Evolutionary conservation across 768 basidiomycete species (phyloP).

Genomic region (Calocera viscosa): DNA sequence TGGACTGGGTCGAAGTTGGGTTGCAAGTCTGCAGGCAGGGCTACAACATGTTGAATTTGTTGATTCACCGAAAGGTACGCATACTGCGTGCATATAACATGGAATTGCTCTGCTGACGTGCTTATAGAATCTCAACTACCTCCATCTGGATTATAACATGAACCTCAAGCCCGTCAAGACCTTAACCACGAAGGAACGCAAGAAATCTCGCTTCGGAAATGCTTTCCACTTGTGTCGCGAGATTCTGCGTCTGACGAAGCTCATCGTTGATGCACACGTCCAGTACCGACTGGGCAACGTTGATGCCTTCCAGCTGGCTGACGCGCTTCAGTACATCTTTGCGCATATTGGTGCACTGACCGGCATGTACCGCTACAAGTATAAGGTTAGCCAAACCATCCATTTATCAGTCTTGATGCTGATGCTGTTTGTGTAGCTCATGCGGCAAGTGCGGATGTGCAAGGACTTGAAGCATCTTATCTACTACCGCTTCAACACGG

Average conservation of each 20-base stretch:
- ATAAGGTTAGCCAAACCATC: constrained; percentile 51
- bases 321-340: constrained; percentile 96
- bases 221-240: constrained; percentile 97
- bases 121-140: constrained; percentile 70
- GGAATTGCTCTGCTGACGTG: not conserved
- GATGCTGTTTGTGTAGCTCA: constrained; percentile 42
- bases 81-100: not conserved
- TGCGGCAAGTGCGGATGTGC: constrained; percentile 99
- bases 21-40: constrained; percentile 97
- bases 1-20: constrained; percentile 99
- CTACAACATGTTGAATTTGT: constrained; percentile 97
- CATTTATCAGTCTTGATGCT: not conserved
- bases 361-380: constrained; percentile 99
- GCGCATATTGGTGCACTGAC: constrained; percentile 94
- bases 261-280: constrained; percentile 97
- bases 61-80: constrained; percentile 90
- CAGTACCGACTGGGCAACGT: constrained; percentile 98
- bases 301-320: constrained; percentile 97
- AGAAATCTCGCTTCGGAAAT: constrained; percentile 99
- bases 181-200: constrained; percentile 95
- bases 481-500: constrained; percentile 98
- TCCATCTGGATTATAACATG: constrained; percentile 97
- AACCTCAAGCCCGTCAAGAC: constrained; percentile 92
- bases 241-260: constrained; percentile 92
- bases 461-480: constrained; percentile 98